phyloP scores from a whole-genome alignment of 2,329 filamentous ascomycete species.

The Cryphonectria carpinicola region DNA sequence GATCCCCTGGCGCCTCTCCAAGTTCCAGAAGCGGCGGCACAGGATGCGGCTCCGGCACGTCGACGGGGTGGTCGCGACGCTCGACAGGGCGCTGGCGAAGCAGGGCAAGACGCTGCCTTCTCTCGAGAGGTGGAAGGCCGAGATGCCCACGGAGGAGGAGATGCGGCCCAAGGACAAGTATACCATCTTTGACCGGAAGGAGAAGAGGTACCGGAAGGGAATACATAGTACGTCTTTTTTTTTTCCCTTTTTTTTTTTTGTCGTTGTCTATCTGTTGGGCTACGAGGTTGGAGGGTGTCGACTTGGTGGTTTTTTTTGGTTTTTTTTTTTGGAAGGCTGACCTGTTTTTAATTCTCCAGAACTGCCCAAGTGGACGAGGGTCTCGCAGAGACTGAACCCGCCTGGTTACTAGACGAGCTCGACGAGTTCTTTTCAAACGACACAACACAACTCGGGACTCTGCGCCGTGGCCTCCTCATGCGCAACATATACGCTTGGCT shows the following conservation, averaged over 20 bases:
- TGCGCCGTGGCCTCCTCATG: conserved; percentile 41
- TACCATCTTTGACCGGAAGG: conserved; percentile 95
- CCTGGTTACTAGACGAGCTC: conserved; percentile 74
- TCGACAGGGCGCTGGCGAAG: conserved; percentile 78
- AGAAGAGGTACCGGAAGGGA: conserved; percentile 93
- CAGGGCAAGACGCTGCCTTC: conserved; percentile 74
- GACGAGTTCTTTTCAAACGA: background rate
- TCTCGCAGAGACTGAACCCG: conserved; percentile 91
- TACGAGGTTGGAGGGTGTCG: conserved; percentile 11
- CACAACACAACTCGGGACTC: background rate
- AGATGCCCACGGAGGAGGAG: conserved; percentile 95
- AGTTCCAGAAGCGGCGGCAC: conserved; percentile 87
- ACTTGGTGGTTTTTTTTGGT: too few species aligned
- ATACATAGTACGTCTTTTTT: conserved; percentile 78
- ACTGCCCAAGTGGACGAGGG: conserved; percentile 90
- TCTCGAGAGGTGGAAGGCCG: conserved; percentile 86
- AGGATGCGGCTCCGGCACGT: conserved; percentile 81
- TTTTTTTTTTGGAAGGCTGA: conserved; percentile 20
- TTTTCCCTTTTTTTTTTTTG: background rate
- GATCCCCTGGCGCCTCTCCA: conserved; percentile 93
- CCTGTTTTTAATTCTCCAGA: conserved; percentile 52
- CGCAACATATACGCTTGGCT: background rate
- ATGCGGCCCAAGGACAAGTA: conserved; percentile 98
- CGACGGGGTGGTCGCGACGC: conserved; percentile 81
- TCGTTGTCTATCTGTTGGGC: background rate